Conservation (phyloP, 1,284 basidiomycete species). For the Naganishia sp. region DNA sequence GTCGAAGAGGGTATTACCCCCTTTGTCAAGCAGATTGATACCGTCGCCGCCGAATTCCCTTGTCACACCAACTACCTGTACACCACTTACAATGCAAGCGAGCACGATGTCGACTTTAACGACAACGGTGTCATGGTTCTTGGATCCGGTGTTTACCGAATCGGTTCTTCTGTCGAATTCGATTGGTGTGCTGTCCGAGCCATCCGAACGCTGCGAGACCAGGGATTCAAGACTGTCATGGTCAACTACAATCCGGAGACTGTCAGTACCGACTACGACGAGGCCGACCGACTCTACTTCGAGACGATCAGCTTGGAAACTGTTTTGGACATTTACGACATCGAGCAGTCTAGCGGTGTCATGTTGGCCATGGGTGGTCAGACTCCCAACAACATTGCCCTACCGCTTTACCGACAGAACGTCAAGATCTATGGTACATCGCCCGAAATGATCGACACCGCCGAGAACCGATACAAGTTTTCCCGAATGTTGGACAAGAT, state of each 20-base stretch:
- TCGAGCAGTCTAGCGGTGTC: slow-evolving; percentile 83
- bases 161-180: slow-evolving; percentile 98
- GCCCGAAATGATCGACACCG: slow-evolving; percentile 99
- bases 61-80: slow-evolving; percentile 99
- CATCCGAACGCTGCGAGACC: slow-evolving; percentile 89
- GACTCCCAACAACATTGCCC: slow-evolving; percentile 96
- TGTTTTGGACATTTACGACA: slow-evolving; percentile 95
- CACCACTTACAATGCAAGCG: slow-evolving; percentile 92
- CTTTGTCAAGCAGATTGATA: slow-evolving; percentile 98
- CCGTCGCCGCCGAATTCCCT: slow-evolving; percentile 97
- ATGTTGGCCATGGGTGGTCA: slow-evolving; percentile 98
- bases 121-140: slow-evolving; percentile 96
- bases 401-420: slow-evolving; percentile 89
- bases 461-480: slow-evolving; percentile 99
- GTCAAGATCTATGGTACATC: slow-evolving; percentile 98
- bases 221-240: slow-evolving; percentile 96
- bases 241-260: slow-evolving; percentile 99
- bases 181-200: slow-evolving; percentile 99
- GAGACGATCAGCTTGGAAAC: slow-evolving; percentile 97
- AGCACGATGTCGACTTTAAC: slow-evolving; percentile 85
- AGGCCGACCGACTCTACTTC: slow-evolving; percentile 96
- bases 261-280: slow-evolving; percentile 98
- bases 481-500: slow-evolving; percentile 96
- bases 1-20: slow-evolving; percentile 81
- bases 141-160: slow-evolving; percentile 97